phyloP scores from a whole-genome alignment of 1,284 basidiomycete species.

The Vanrija pseudolonga region DNA sequence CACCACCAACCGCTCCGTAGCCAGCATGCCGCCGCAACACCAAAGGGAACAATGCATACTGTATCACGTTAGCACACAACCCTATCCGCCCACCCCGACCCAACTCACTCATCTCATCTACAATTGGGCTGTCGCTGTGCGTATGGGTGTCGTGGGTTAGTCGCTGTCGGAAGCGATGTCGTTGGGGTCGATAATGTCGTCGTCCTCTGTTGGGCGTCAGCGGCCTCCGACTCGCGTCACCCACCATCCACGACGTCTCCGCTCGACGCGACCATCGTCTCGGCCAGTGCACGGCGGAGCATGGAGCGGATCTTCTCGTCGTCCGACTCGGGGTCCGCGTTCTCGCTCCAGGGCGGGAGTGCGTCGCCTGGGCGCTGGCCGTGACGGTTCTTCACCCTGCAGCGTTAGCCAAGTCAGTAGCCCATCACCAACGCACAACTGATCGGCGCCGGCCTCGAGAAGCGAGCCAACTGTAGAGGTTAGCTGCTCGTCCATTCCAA shows the following conservation, averaged over 20 bases:
- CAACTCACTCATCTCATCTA: slow-evolving; percentile 5
- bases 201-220: slow-evolving; percentile 23
- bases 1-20: no score
- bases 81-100: background rate
- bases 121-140: background rate
- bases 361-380: slow-evolving; percentile 61
- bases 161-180: slow-evolving; percentile 46
- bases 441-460: slow-evolving; percentile 73
- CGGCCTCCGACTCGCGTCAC: slow-evolving; percentile 3
- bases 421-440: slow-evolving; percentile 53
- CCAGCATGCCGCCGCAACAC: no score
- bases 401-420: background rate
- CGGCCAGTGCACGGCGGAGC: slow-evolving; percentile 39
- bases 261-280: slow-evolving; percentile 32
- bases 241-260: slow-evolving; percentile 47
- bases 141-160: slow-evolving; percentile 7
- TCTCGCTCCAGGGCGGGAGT: slow-evolving; percentile 50
- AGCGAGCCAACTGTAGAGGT: slow-evolving; percentile 58
- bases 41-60: background rate
- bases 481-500: slow-evolving; percentile 1
- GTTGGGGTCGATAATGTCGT: slow-evolving; percentile 42
- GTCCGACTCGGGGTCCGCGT: slow-evolving; percentile 33
- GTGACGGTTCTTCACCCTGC: slow-evolving; percentile 69
- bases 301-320: slow-evolving; percentile 41
- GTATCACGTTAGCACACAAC: no score